Evolutionary conservation across 2,329 filamentous ascomycete species (phyloP), one percentile per base, ranked within the genome.

Genomic region (Talaromyces sp.): DNA sequence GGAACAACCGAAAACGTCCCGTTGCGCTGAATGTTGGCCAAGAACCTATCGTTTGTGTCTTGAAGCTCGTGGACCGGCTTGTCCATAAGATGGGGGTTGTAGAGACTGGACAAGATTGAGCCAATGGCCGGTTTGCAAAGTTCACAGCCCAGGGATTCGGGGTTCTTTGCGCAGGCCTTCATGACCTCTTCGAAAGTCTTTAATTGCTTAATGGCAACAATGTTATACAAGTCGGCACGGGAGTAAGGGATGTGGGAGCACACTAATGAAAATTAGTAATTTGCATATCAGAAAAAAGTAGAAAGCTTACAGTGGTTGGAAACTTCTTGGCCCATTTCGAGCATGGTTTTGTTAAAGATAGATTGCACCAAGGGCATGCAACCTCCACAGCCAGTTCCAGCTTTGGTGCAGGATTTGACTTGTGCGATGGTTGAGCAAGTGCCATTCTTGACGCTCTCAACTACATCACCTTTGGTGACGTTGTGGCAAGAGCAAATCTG

Each of bases 401-500:
- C 92, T 76, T 97, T 97, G 17, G 93, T 97, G 81, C 92, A 96
- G 1, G 90, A 86, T 78, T 97, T 97, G 74, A 97, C 84, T 63
- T 94, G 90, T 61, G 88, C 89, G 53, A 96, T 85, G 29, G 90
- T 90, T 74, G 91, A 95, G 82, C 92, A 96, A 2, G 85, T 88
- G 45, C 91, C 92, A 62, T 90, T 87, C 71, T 93, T 93, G 75
- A 94, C 86, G 1, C 82, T 82, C 4, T 85, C 85, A 53, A 89
- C 87, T 0, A 97, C 83, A 70, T 94, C 91, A 17, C 90, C 91
- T 76, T 97, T 97, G 27, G 88, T 89, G 49, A 97, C 93, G 74
- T 97, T 97, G 81, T 97, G 93, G 71, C 93, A 97, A 1, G 92
- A 95, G 77, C 93, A 97, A 67, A 97, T 90, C 74, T 97, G 93